These are phyloP conservation scores for Sporobolus alterniflorus DNA, from an alignment of 202 grass and related monocot species.

Conservation along the genomic window DNA sequence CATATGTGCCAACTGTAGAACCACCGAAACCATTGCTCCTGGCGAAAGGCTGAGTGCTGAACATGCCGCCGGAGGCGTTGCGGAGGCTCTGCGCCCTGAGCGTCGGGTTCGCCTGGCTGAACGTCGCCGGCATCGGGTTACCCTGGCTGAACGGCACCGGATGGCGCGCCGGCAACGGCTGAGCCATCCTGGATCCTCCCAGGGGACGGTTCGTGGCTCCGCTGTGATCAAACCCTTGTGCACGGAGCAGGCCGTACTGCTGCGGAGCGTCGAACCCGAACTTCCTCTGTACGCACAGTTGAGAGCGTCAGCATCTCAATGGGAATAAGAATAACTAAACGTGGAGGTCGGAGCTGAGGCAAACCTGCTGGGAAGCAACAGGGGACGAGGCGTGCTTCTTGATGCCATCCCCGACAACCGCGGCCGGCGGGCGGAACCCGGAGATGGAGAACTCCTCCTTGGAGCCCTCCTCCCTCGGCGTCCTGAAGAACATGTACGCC, in stretches of 20 bases:
- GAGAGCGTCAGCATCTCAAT: constrained; percentile 5
- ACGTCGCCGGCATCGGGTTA: constrained; percentile 36
- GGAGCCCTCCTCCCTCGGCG: constrained; percentile 37
- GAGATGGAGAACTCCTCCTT: constrained; percentile 63
- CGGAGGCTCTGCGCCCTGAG: constrained; percentile 48
- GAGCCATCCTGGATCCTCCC: constrained; percentile 46
- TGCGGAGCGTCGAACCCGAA: constrained; percentile 23
- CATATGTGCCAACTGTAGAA: constrained; percentile 51
- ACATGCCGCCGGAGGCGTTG: not conserved
- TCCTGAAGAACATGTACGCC: constrained; percentile 63
- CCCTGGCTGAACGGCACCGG: constrained; percentile 32
- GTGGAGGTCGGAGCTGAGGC: not conserved
- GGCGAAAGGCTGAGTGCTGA: constrained; percentile 47
- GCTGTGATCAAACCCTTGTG: constrained; percentile 35
- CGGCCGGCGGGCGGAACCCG: constrained; percentile 42
- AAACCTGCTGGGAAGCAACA: constrained; percentile 43
- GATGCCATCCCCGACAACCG: constrained; percentile 29
- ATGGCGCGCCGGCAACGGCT: constrained; percentile 29
- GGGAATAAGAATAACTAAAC: not conserved
- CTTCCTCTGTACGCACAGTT: constrained; percentile 32
- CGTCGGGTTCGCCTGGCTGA: constrained; percentile 40
- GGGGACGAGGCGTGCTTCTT: constrained; percentile 21
- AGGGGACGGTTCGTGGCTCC: constrained; percentile 8
- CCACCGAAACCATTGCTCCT: constrained; percentile 30
- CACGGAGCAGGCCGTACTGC: constrained; percentile 30